phyloP scores from a whole-genome alignment of 164 flowering plant species.

The Paratinospora sagittata region DNA sequence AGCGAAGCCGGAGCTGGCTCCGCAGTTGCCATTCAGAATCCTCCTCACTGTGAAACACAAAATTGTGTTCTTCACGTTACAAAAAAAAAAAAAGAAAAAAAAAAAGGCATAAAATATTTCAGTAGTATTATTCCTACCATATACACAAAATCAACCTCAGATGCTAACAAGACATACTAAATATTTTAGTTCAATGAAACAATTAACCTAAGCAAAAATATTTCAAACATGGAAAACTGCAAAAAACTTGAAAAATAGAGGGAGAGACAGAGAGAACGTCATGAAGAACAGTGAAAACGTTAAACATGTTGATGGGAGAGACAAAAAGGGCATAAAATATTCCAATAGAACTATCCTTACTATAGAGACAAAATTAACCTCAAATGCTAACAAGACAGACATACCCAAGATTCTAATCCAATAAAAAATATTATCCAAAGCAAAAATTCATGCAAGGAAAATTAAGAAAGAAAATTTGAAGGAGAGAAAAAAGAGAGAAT shows the following conservation, averaged over 20 bases:
- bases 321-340: not conserved
- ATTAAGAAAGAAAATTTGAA: not conserved
- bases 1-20: constrained; percentile 42
- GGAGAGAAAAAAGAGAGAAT: too few species aligned
- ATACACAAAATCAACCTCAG: not conserved
- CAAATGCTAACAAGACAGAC: not conserved
- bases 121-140: not conserved
- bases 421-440: not conserved
- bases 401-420: not conserved
- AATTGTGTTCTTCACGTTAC: not conserved
- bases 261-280: too few species aligned
- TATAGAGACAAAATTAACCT: not conserved
- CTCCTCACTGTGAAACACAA: not conserved
- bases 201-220: too few species aligned
- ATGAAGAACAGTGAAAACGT: too few species aligned
- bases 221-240: too few species aligned
- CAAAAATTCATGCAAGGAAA: not conserved
- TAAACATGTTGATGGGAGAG: too few species aligned
- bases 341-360: not conserved
- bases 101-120: not conserved
- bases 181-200: too few species aligned
- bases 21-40: constrained; percentile 39
- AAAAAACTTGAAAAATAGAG: too few species aligned
- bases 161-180: too few species aligned
- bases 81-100: too few species aligned